A percentile compares a stretch with the other conserved stretches of the same genome.
Evolutionary conservation across 495 filamentous ascomycete genomes (phyloP).

Genomic region (Halenospora varia): DNA sequence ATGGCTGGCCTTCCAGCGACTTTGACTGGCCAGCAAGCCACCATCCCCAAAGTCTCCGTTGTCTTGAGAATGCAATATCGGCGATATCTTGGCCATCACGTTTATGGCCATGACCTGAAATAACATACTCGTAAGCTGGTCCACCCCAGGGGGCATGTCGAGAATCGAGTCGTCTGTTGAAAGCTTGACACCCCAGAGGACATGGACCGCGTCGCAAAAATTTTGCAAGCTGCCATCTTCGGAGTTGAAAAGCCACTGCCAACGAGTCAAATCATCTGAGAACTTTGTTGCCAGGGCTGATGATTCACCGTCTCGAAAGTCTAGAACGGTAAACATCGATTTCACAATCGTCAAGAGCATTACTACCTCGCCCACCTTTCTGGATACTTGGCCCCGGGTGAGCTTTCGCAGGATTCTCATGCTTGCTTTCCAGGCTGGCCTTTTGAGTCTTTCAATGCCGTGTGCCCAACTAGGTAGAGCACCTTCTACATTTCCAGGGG

Average conservation of each 20-base stretch:
- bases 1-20: not conserved
- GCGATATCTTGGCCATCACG: not conserved
- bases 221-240: not conserved
- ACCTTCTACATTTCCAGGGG: not conserved
- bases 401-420: not conserved
- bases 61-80: not conserved
- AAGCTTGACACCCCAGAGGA: not conserved
- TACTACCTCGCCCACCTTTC: not conserved
- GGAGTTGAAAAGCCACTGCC: not conserved
- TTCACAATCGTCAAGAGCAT: not conserved
- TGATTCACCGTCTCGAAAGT: not conserved
- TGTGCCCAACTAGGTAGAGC: not conserved
- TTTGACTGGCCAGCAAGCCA: not conserved
- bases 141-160: not conserved
- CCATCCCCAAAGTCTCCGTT: not conserved
- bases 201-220: not conserved
- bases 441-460: not conserved
- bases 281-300: not conserved
- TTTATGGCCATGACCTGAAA: not conserved
- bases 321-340: not conserved
- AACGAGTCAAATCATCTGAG: not conserved
- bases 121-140: not conserved
- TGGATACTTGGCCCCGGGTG: not conserved
- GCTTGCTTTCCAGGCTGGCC: not conserved
- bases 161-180: not conserved